Evolutionary conservation across 169 alveolate species (phyloP).

Genomic region (Cryptosporidium ryanae): DNA sequence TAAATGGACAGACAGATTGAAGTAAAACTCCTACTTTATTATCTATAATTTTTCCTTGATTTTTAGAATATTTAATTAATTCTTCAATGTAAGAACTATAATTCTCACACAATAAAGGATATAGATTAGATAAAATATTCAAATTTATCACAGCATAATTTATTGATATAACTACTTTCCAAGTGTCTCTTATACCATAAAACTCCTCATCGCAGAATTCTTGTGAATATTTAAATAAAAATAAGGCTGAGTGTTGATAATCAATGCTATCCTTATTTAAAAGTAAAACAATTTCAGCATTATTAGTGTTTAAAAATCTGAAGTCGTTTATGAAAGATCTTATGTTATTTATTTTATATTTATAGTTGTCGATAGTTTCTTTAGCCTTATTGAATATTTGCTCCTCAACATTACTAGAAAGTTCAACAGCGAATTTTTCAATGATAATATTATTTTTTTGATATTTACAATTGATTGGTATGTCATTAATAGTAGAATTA

Average conservation of each 20-base stretch:
- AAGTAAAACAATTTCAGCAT: neutral
- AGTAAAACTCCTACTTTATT: neutral
- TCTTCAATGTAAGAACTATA: neutral
- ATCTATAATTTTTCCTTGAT: neutral
- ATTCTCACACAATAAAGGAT: neutral
- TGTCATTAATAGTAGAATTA: too few species aligned
- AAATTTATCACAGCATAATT: slow-evolving; percentile 8
- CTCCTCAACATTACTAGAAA: neutral
- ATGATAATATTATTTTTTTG: neutral
- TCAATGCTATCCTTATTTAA: neutral
- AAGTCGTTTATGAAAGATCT: slow-evolving; percentile 22
- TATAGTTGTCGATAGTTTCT: neutral
- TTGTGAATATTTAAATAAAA: neutral
- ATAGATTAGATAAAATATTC: too few species aligned
- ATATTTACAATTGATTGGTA: neutral
- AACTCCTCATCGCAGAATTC: slow-evolving; percentile 4
- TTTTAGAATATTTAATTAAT: neutral
- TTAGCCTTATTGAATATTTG: slow-evolving; percentile 4
- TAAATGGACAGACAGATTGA: too few species aligned
- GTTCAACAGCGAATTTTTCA: neutral
- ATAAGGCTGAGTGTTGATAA: neutral
- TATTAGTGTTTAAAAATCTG: neutral
- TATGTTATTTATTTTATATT: slow-evolving; percentile 5
- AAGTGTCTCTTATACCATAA: slow-evolving; percentile 3
- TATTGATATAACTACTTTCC: slow-evolving; percentile 21